Evolutionary conservation across 1,284 basidiomycete species (phyloP).

Genomic region (Coniferiporia weirii): DNA sequence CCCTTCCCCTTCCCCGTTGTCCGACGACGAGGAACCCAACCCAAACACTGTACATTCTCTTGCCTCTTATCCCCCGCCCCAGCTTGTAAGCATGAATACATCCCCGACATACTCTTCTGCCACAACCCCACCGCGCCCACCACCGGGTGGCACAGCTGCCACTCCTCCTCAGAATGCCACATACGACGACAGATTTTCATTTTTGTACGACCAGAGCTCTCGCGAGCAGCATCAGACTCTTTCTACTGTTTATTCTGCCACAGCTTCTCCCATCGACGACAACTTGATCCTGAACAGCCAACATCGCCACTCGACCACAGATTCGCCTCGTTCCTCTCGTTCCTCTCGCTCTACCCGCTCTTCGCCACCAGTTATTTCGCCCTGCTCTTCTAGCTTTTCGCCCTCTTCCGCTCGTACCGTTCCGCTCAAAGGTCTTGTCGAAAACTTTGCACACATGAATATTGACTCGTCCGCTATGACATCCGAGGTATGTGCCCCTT

Average conservation of each 20-base stretch:
- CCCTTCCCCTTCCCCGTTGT: neutral
- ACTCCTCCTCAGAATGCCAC: neutral
- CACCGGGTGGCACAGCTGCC: slow-evolving; percentile 15
- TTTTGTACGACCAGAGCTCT: slow-evolving; percentile 1
- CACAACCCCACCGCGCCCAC: slow-evolving; percentile 3
- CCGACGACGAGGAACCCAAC: neutral
- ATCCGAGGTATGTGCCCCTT: slow-evolving; percentile 7
- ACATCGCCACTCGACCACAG: neutral
- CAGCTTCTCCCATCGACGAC: slow-evolving; percentile 1
- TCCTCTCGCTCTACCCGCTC: slow-evolving; percentile 3
- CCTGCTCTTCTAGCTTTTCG: neutral
- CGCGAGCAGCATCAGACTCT: neutral
- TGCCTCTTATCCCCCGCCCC: slow-evolving; percentile 8
- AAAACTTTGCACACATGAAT: neutral
- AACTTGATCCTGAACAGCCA: neutral
- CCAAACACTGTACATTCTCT: slow-evolving; percentile 14
- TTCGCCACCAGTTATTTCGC: neutral
- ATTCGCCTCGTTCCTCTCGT: neutral
- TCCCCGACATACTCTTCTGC: slow-evolving; percentile 6
- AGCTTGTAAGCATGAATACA: slow-evolving; percentile 9
- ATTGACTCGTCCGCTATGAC: neutral
- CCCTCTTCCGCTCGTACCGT: neutral
- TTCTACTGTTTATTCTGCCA: slow-evolving; percentile 5
- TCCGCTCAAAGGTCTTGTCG: slow-evolving; percentile 3
- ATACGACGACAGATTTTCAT: neutral